A percentile compares a stretch with the other conserved stretches of the same genome.
Evolutionary conservation across 2,329 filamentous ascomycete genomes (phyloP).

Genomic region (Byssothecium circinans): DNA sequence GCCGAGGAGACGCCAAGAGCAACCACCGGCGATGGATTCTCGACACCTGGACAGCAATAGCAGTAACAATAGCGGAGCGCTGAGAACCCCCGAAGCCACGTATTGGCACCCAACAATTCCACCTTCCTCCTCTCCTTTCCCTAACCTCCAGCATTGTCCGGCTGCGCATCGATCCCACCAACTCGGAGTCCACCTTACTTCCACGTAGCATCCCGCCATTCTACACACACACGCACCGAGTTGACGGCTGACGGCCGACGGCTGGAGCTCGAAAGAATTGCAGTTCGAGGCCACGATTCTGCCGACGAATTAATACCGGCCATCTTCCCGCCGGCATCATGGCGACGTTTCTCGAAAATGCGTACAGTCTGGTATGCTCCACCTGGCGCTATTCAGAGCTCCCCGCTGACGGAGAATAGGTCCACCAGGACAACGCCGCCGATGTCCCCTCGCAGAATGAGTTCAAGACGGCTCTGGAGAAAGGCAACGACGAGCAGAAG

Average conservation of each 20-base stretch:
- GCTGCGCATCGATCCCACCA: slow-evolving; percentile 11
- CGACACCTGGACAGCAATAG: slow-evolving; percentile 38
- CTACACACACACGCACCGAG: slow-evolving; percentile 29
- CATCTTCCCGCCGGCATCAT: slow-evolving; percentile 59
- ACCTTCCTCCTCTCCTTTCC: slow-evolving; percentile 6
- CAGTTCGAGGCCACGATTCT: slow-evolving; percentile 12
- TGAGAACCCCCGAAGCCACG: slow-evolving; percentile 19
- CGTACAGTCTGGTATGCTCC: slow-evolving; percentile 76
- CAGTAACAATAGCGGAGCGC: slow-evolving; percentile 28
- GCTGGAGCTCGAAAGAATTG: slow-evolving; percentile 30
- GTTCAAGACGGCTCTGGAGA: slow-evolving; percentile 89
- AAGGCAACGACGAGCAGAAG: slow-evolving; percentile 90
- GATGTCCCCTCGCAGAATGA: slow-evolving; percentile 90
- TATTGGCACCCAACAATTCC: slow-evolving; percentile 21
- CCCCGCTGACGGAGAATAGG: slow-evolving; percentile 34
- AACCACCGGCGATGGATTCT: slow-evolving; percentile 33
- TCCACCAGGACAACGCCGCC: slow-evolving; percentile 95
- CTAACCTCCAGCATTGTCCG: slow-evolving; percentile 17
- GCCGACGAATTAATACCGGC: slow-evolving; percentile 4
- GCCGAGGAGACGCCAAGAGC: slow-evolving; percentile 1
- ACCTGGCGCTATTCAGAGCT: slow-evolving; percentile 32
- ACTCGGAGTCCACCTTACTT: slow-evolving; percentile 22
- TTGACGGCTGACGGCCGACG: slow-evolving; percentile 36
- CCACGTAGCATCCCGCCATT: slow-evolving; percentile 43
- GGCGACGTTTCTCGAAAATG: slow-evolving; percentile 90